Base-by-base conservation (phyloP, 1,139 yeast species). In the Pichia sorboxylosa region DNA sequence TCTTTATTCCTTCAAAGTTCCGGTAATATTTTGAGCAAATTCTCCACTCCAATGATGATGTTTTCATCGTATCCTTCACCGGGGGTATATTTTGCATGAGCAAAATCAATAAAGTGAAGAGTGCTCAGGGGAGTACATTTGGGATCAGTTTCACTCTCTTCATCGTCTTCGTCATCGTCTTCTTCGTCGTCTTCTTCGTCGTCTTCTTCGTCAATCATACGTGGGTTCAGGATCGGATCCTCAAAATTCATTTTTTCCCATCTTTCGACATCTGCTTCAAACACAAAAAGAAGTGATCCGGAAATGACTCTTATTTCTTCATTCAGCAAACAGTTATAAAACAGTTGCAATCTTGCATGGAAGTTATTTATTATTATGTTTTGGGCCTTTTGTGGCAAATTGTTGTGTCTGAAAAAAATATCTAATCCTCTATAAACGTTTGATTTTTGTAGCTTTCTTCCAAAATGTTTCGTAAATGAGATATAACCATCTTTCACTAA, bases 41-140 rank as follows among this genome's bases (percentile, higher is more conserved):
- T 76, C 43, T 75, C 77, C 2, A 84, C 56, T 0, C 94, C 96
- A 18, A 56, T 57, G 4, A 84, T 51, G 4, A 78, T 58, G 47
- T 80, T 79, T 31, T 73, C 79, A 51, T 85, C 95, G 19, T 69
- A 68, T 0, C 93, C 93, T 35, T 65, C 42, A 0, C 80, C 82
- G 1, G 74, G 70, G 0, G 69, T 65, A 39, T 69, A 58, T 42
- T 62, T 68, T 0, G 96, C 72, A 52, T 87, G 97, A 1, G 96
- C 97, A 63, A 90, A 85, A 53, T 90, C 98, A 13, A 90, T 84
- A 35, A 87, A 48, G 29, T 73, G 64, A 30, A 84, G 61, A 6
- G 72, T 59, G 42, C 83, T 70, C 30, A 73, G 49, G 1, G 64
- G 58, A 11, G 40, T 6, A 49, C 13, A 42, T 54, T 4, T 42